Conservation (phyloP, 331 rosid genomes). For the Malus hybrid region DNA sequence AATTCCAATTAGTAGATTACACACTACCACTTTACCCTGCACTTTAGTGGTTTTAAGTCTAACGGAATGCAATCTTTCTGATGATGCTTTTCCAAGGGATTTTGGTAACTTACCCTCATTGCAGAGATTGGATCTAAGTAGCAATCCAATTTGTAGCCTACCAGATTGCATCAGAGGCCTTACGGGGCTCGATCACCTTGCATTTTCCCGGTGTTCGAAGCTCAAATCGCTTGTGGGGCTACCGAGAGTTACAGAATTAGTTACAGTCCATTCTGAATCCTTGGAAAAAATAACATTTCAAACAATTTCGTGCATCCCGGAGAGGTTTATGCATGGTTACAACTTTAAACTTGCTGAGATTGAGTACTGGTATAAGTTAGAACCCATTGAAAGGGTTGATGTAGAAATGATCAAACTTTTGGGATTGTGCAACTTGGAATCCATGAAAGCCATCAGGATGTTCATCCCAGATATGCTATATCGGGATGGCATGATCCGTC, state of each 20-base stretch:
- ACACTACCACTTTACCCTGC: neutral
- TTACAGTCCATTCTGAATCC: neutral
- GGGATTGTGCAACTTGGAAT: neutral
- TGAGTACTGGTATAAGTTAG: neutral
- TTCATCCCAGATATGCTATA: neutral
- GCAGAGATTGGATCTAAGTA: neutral
- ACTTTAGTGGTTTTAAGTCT: neutral
- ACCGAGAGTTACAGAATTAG: neutral
- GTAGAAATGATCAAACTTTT: neutral
- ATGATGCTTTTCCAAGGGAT: neutral
- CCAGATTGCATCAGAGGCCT: neutral
- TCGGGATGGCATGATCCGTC: neutral
- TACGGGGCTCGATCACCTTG: neutral
- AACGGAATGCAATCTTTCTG: neutral
- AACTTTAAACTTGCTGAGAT: neutral
- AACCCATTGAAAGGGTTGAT: neutral
- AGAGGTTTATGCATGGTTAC: accelerated
- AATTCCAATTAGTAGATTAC: neutral
- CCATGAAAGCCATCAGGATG: neutral
- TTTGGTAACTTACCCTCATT: neutral
- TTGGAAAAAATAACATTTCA: neutral
- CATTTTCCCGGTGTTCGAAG: neutral
- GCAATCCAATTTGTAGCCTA: neutral
- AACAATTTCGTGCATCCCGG: neutral
- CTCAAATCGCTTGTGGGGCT: neutral